These are phyloP conservation scores for Capsicum chinense DNA, from an alignment of 257 asterid species.

Conservation along the genomic window DNA sequence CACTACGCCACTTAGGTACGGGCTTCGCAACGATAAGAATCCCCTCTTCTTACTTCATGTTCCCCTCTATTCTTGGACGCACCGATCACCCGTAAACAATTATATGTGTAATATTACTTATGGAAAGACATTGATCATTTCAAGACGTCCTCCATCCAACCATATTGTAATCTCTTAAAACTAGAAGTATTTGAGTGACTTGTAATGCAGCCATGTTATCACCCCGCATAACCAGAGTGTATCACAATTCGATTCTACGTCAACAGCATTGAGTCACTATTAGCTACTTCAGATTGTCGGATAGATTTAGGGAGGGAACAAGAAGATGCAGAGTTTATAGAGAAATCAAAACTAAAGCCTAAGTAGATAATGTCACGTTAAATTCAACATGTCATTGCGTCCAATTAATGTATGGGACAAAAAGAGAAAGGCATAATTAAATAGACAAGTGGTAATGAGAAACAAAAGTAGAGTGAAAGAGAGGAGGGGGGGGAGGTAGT, in stretches of 20 bases:
- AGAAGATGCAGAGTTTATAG: background rate
- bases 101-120: background rate
- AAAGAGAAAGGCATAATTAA: conserved; percentile 6
- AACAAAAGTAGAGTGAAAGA: background rate
- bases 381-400: background rate
- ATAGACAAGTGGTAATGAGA: background rate
- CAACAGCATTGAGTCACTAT: background rate
- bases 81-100: background rate
- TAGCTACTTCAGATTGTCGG: no score
- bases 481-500: background rate
- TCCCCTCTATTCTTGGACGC: conserved; percentile 12
- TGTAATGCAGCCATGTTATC: conserved; percentile 21
- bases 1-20: background rate
- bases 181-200: conserved; percentile 3
- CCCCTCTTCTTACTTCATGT: conserved; percentile 24
- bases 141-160: conserved; percentile 1
- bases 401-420: background rate
- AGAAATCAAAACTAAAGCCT: background rate
- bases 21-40: background rate
- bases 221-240: conserved; percentile 1
- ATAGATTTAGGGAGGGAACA: no score
- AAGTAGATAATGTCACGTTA: conserved; percentile 14
- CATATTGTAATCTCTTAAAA: background rate
- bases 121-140: conserved; percentile 6
- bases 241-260: background rate